These are phyloP conservation scores for Globisporangium ultimum DNA, from an alignment of 352 stramenopile species.

Conservation along the genomic window DNA sequence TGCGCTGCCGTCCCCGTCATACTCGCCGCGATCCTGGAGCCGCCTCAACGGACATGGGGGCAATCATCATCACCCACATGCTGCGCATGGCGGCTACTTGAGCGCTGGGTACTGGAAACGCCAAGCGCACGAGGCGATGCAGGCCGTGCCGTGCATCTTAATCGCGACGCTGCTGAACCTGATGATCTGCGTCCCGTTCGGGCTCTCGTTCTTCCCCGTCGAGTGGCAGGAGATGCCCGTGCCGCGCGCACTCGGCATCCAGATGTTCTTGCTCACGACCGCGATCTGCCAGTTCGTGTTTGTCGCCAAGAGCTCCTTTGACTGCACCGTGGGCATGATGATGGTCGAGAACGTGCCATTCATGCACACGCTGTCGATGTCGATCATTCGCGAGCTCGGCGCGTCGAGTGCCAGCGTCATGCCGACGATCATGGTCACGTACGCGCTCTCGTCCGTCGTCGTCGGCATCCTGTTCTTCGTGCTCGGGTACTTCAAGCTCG, in stretches of 20 bases:
- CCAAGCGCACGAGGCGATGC: slow-evolving; percentile 24
- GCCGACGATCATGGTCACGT: slow-evolving; percentile 91
- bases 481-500: slow-evolving; percentile 87
- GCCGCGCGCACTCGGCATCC: slow-evolving; percentile 71
- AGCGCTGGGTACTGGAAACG: slow-evolving; percentile 17
- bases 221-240: slow-evolving; percentile 76
- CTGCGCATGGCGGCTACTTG: not conserved
- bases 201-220: slow-evolving; percentile 80
- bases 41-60: slow-evolving; percentile 6
- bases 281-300: slow-evolving; percentile 83
- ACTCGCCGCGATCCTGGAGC: slow-evolving; percentile 22
- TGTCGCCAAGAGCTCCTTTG: slow-evolving; percentile 70
- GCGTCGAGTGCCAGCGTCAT: slow-evolving; percentile 66
- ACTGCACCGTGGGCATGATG: slow-evolving; percentile 81
- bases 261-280: slow-evolving; percentile 81
- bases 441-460: slow-evolving; percentile 86
- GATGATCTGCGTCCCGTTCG: slow-evolving; percentile 87
- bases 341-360: slow-evolving; percentile 98
- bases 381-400: slow-evolving; percentile 84
- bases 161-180: slow-evolving; percentile 82
- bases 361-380: slow-evolving; percentile 87
- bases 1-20: slow-evolving; percentile 14
- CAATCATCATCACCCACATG: slow-evolving; percentile 9
- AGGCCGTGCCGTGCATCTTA: slow-evolving; percentile 48
- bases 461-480: slow-evolving; percentile 89